Evolutionary conservation across 306 rosid species (phyloP).

Genomic region (Corylus heterophylla): DNA sequence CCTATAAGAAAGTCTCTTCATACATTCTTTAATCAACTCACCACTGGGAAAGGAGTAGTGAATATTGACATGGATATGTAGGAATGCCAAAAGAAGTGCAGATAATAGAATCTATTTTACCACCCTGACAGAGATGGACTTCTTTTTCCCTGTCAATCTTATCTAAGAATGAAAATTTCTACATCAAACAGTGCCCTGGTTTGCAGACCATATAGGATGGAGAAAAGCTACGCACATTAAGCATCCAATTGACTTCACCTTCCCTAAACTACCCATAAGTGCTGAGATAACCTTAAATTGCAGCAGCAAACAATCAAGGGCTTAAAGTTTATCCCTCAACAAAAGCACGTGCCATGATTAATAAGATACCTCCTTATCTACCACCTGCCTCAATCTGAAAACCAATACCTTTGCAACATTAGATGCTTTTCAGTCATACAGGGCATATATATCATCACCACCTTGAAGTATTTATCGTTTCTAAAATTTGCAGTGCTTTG

Average conservation of each 20-base stretch:
- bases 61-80: neutral
- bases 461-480: neutral
- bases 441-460: neutral
- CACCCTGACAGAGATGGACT: neutral
- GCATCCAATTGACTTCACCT: neutral
- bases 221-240: neutral
- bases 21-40: neutral
- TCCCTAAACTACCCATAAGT: neutral
- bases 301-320: neutral
- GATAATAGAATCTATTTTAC: neutral
- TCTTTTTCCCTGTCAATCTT: neutral
- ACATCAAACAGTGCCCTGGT: neutral
- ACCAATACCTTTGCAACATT: neutral
- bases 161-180: neutral
- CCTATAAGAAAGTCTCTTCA: neutral
- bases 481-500: neutral
- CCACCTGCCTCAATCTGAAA: neutral
- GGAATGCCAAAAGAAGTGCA: neutral
- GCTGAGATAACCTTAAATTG: neutral
- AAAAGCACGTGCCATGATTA: neutral
- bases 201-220: neutral
- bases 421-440: neutral
- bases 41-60: neutral
- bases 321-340: neutral
- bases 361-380: neutral